Evolutionary conservation across 1,139 yeast species (phyloP).

Genomic region (Pichia sp.): DNA sequence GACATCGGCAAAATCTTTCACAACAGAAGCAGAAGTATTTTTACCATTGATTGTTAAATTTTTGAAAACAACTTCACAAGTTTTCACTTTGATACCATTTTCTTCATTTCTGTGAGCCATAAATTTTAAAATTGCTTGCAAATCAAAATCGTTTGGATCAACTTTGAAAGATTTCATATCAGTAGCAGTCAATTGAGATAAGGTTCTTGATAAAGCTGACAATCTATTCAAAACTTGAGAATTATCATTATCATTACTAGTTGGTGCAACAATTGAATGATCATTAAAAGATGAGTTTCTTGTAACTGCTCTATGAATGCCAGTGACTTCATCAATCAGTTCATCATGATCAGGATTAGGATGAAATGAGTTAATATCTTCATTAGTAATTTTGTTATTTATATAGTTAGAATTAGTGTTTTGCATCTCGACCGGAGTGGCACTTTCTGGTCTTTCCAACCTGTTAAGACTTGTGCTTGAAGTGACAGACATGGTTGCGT

Average conservation of each 20-base stretch:
- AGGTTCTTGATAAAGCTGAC: conserved; percentile 21
- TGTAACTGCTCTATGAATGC: conserved; percentile 4
- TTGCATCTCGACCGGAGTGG: neutral
- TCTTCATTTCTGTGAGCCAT: conserved; percentile 30
- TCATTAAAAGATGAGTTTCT: conserved; percentile 12
- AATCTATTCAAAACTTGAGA: conserved; percentile 21
- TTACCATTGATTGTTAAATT: conserved; percentile 43
- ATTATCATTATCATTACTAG: neutral
- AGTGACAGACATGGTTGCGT: too few species aligned
- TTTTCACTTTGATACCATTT: conserved; percentile 41
- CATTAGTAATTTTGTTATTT: neutral
- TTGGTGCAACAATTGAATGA: neutral
- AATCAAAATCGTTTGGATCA: conserved; percentile 29
- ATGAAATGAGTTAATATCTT: neutral
- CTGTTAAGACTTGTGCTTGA: neutral
- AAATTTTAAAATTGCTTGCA: conserved; percentile 28
- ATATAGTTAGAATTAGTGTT: neutral
- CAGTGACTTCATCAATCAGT: neutral
- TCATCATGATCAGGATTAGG: neutral
- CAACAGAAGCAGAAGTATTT: conserved; percentile 42
- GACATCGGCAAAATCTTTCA: conserved; percentile 42
- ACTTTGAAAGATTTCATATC: conserved; percentile 24
- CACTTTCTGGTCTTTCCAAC: neutral
- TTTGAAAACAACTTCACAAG: conserved; percentile 42
- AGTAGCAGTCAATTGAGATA: conserved; percentile 23